These are phyloP conservation scores for Candolleomyces eurysporus DNA, from an alignment of 768 basidiomycete species.

Conservation along the genomic window DNA sequence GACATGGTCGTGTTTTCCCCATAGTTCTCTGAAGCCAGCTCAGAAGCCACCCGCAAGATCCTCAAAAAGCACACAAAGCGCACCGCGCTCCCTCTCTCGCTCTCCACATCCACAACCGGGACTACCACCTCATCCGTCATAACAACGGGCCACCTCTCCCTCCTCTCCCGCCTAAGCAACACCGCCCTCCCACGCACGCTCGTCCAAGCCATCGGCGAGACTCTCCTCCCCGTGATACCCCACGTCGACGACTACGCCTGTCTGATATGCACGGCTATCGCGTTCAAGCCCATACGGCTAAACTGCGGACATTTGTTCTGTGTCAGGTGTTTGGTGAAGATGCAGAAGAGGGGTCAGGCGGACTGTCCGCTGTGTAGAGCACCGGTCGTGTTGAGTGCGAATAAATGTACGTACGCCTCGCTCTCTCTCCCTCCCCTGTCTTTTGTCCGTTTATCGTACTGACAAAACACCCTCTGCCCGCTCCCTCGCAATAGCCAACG, in stretches of 20 bases:
- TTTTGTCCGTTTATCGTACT: constrained; percentile 4
- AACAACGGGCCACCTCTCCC: constrained; percentile 11
- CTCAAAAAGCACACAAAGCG: constrained; percentile 93
- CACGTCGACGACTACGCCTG: constrained; percentile 84
- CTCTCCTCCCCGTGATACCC: constrained; percentile 76
- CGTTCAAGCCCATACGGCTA: constrained; percentile 89
- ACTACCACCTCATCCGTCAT: constrained; percentile 12
- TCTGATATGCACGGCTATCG: constrained; percentile 84
- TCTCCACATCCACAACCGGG: constrained; percentile 16
- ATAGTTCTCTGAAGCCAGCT: constrained; percentile 80
- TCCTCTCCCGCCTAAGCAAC: constrained; percentile 15
- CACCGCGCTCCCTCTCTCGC: constrained; percentile 67
- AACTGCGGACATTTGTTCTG: constrained; percentile 79
- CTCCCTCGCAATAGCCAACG: constrained; percentile 49
- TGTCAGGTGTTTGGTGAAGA: constrained; percentile 81
- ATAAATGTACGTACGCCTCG: constrained; percentile 63
- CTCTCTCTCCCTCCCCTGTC: not conserved
- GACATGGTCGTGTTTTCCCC: not conserved
- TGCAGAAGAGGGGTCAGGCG: constrained; percentile 77
- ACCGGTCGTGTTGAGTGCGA: constrained; percentile 71
- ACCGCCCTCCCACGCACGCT: constrained; percentile 43
- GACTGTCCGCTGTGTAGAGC: constrained; percentile 87
- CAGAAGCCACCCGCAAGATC: constrained; percentile 89
- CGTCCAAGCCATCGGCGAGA: constrained; percentile 81
- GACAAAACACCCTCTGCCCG: not conserved